Conservation (phyloP, 768 basidiomycete species). For the Mycena indigotica region DNA sequence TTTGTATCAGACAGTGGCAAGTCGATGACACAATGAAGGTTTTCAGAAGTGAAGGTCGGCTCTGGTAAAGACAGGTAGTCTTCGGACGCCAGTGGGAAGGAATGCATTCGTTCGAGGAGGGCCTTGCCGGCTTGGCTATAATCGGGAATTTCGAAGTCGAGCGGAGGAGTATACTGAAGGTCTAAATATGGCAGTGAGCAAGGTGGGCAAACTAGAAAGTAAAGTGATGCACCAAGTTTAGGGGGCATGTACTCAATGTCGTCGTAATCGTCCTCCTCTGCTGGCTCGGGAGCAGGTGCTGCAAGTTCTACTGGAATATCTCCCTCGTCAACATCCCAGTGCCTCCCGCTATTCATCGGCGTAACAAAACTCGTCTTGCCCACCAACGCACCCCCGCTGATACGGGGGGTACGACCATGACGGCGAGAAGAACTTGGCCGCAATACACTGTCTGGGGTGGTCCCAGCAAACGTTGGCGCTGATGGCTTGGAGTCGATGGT, state of each 20-base stretch:
- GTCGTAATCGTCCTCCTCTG: constrained; percentile 40
- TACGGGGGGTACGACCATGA: constrained; percentile 56
- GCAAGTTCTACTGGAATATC: constrained; percentile 29
- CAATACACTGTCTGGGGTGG: constrained; percentile 44
- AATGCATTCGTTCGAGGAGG: constrained; percentile 38
- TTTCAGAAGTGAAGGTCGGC: constrained; percentile 27
- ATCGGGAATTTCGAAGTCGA: constrained; percentile 48
- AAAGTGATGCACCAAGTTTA: constrained; percentile 35
- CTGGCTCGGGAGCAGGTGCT: constrained; percentile 29
- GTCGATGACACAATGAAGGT: constrained; percentile 24
- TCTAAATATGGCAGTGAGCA: constrained; percentile 32
- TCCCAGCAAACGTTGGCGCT: constrained; percentile 24
- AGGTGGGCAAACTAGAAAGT: background rate
- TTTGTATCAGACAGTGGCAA: constrained; percentile 25
- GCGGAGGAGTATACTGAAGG: constrained; percentile 43
- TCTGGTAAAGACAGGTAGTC: constrained; percentile 33
- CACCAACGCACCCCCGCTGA: constrained; percentile 34
- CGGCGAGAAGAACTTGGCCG: constrained; percentile 72
- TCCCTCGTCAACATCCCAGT: constrained; percentile 76
- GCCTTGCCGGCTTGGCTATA: constrained; percentile 43
- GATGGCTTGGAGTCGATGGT: constrained; percentile 9
- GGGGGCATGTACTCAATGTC: constrained; percentile 59
- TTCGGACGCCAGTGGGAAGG: constrained; percentile 29
- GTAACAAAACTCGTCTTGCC: constrained; percentile 58
- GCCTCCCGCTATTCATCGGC: constrained; percentile 62